These are phyloP conservation scores for Ananas comosus DNA, from an alignment of 176 grass and related monocot species.

Conservation along the genomic window DNA sequence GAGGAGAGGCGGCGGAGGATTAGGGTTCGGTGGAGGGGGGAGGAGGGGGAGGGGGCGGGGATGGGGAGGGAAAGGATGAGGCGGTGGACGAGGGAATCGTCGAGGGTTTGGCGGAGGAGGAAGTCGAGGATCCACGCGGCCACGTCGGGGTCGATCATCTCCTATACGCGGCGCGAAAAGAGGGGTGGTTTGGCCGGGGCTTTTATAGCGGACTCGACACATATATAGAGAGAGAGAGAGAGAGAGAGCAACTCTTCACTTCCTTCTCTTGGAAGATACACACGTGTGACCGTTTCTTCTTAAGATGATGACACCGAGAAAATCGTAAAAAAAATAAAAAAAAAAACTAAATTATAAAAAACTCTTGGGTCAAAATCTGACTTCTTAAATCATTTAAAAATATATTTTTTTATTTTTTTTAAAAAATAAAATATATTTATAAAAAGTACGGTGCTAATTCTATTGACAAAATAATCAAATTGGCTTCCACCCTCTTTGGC, in stretches of 20 bases:
- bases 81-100: not conserved
- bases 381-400: no score
- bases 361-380: no score
- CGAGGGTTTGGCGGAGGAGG: slow-evolving; percentile 4
- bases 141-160: slow-evolving; percentile 4
- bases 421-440: no score
- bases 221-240: no score
- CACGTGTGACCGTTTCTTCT: not conserved
- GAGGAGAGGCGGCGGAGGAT: slow-evolving; percentile 10
- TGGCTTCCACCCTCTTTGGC: no score
- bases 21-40: slow-evolving; percentile 5
- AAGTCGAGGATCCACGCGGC: slow-evolving; percentile 7
- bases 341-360: no score
- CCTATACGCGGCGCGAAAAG: not conserved
- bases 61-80: not conserved
- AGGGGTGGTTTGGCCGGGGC: not conserved
- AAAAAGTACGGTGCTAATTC: no score
- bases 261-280: not conserved
- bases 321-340: no score
- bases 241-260: no score
- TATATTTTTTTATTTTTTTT: no score
- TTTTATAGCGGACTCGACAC: not conserved
- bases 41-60: not conserved
- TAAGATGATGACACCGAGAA: not conserved
- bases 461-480: no score